These are phyloP conservation scores for Litchi chinensis DNA, from an alignment of 345 rosid genomes.

Conservation along the genomic window DNA sequence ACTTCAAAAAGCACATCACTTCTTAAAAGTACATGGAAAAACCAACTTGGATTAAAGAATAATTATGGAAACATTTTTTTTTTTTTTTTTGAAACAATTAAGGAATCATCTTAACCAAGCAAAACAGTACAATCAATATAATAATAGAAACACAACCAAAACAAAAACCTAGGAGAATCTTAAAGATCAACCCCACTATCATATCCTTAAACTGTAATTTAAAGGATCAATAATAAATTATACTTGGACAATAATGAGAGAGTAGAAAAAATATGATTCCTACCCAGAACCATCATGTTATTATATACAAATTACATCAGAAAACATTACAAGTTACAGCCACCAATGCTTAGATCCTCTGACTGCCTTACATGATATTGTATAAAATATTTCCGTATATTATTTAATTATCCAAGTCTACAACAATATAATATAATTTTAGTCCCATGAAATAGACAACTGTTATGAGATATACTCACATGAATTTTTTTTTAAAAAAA, in stretches of 20 bases:
- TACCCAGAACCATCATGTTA: not conserved
- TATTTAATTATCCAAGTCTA: not conserved
- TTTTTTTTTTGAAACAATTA: no score
- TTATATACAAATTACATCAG: no score
- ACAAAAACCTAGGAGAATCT: not conserved
- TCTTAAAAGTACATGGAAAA: not conserved
- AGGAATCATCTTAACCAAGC: not conserved
- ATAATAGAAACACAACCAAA: not conserved
- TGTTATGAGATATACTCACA: not conserved
- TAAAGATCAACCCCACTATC: not conserved
- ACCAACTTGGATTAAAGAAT: not conserved
- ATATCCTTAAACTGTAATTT: not conserved
- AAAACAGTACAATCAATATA: not conserved
- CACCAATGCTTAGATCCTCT: not conserved
- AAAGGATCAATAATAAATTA: not conserved
- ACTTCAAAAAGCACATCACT: not conserved
- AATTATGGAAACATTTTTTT: no score
- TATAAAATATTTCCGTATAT: not conserved
- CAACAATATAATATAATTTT: not conserved
- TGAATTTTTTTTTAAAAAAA: not conserved
- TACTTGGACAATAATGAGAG: not conserved
- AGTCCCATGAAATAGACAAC: constrained; percentile 2
- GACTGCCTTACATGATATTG: not conserved
- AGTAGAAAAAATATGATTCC: not conserved
- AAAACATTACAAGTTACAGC: not conserved